These are phyloP conservation scores for Globisporangium alternatum DNA, from an alignment of 352 stramenopile species.

Conservation along the genomic window DNA sequence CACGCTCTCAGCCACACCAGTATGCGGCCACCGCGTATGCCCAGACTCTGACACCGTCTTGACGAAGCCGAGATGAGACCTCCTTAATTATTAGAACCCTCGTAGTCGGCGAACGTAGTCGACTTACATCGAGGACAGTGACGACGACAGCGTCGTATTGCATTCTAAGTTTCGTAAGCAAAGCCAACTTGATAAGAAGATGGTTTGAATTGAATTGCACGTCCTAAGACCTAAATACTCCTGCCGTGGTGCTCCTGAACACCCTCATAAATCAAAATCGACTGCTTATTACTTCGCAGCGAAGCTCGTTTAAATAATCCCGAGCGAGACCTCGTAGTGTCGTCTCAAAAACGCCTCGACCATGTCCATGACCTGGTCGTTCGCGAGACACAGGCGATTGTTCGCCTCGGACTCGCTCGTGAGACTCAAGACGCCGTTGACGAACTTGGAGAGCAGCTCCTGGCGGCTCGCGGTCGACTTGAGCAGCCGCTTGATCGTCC, in stretches of 20 bases:
- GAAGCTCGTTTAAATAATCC: constrained; percentile 11
- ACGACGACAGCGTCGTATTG: neutral
- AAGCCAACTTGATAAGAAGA: too few relatives aligned
- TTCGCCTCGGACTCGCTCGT: constrained; percentile 13
- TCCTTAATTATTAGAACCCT: neutral
- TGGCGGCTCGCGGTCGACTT: neutral
- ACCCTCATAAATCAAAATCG: neutral
- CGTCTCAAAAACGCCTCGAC: constrained; percentile 15
- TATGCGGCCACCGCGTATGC: neutral
- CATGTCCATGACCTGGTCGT: constrained; percentile 10
- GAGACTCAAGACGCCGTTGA: constrained; percentile 16
- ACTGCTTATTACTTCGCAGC: neutral
- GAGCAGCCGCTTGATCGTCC: constrained; percentile 10
- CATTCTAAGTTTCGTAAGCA: neutral
- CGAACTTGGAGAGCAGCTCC: constrained; percentile 14
- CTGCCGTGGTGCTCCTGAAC: too few relatives aligned
- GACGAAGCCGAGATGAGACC: too few relatives aligned
- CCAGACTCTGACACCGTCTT: too few relatives aligned
- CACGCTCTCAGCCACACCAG: neutral
- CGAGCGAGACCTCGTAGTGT: constrained; percentile 6
- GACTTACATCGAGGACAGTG: neutral
- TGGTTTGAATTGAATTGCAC: too few relatives aligned
- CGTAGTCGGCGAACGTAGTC: neutral
- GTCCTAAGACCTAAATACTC: too few relatives aligned
- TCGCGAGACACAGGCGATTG: constrained; percentile 2